Percentiles rank a stretch among this genome's conserved stretches.
Conservation (phyloP, 306 rosid genomes). For the Malus asiatica region DNA sequence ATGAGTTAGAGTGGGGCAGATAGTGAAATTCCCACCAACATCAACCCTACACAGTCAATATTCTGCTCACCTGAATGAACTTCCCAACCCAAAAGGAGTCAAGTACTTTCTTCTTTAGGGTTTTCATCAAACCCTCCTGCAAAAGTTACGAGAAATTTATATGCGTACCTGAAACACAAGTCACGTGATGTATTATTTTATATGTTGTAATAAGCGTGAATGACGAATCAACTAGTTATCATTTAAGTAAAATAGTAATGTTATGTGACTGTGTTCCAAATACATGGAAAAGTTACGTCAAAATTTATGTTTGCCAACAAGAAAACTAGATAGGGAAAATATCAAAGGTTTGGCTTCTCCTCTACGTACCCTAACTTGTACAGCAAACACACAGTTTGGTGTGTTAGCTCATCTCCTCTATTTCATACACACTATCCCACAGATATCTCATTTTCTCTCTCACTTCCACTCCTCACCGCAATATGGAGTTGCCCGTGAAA, state of each 20-base stretch:
- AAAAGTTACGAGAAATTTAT: not conserved
- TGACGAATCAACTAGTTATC: too few species aligned
- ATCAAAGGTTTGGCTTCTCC: constrained; percentile 25
- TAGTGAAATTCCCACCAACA: constrained; percentile 56
- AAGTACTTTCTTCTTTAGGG: not conserved
- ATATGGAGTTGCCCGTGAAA: constrained; percentile 40
- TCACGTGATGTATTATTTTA: not conserved
- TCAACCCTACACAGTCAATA: constrained; percentile 46
- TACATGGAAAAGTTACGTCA: not conserved
- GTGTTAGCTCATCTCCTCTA: constrained; percentile 73
- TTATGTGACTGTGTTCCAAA: not conserved
- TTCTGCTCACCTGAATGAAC: constrained; percentile 62
- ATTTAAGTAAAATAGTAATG: too few species aligned
- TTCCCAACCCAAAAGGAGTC: constrained; percentile 12
- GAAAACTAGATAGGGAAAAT: constrained; percentile 18
- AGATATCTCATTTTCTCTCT: constrained; percentile 27
- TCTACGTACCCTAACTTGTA: constrained; percentile 14
- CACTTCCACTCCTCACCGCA: constrained; percentile 6
- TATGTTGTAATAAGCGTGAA: not conserved
- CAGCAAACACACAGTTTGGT: constrained; percentile 43
- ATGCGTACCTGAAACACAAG: not conserved
- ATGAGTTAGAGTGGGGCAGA: constrained; percentile 37
- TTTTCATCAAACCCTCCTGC: constrained; percentile 28
- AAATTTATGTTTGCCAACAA: constrained; percentile 13
- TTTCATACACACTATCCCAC: constrained; percentile 12